These are phyloP conservation scores for Jimgerdemannia flammicorona DNA, from an alignment of 192 early-diverging fungal species.

Conservation along the genomic window DNA sequence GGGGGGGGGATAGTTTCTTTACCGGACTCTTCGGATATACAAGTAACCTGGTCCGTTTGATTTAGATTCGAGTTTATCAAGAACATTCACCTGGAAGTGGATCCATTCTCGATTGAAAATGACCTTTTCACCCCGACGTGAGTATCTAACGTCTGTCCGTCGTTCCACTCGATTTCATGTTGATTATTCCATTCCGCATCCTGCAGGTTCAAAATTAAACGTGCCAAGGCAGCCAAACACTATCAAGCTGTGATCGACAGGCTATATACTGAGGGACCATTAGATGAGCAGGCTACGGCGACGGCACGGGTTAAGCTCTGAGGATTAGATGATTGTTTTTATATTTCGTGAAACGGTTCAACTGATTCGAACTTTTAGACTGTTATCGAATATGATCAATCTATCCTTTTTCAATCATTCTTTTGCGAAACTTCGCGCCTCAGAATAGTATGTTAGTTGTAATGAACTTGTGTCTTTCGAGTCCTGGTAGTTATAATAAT, in stretches of 20 bases:
- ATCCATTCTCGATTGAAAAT: constrained; percentile 75
- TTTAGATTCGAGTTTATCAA: constrained; percentile 82
- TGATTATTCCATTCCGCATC: not conserved
- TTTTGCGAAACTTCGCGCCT: too few species aligned
- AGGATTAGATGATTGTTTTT: not conserved
- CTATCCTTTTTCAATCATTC: too few species aligned
- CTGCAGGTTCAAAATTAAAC: constrained; percentile 16
- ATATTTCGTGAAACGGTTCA: too few species aligned
- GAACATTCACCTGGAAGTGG: constrained; percentile 66
- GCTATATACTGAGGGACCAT: constrained; percentile 7
- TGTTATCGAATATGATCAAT: too few species aligned
- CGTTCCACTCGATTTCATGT: not conserved
- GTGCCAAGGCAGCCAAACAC: constrained; percentile 1
- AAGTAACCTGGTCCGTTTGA: constrained; percentile 5
- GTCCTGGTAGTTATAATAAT: too few species aligned
- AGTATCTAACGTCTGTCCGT: constrained; percentile 4
- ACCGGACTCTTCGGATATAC: not conserved
- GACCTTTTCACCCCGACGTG: constrained; percentile 83
- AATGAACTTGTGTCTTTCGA: too few species aligned
- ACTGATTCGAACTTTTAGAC: too few species aligned
- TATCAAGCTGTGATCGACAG: constrained; percentile 7
- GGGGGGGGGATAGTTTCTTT: not conserved
- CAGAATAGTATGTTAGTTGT: too few species aligned
- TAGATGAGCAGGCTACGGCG: not conserved
- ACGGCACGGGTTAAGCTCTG: not conserved